Percentiles rank a stretch among this genome's conserved stretches.
phyloP scores from a whole-genome alignment of 2,329 filamentous ascomycete species.

The Aspergillus pseudoviridinutans region DNA sequence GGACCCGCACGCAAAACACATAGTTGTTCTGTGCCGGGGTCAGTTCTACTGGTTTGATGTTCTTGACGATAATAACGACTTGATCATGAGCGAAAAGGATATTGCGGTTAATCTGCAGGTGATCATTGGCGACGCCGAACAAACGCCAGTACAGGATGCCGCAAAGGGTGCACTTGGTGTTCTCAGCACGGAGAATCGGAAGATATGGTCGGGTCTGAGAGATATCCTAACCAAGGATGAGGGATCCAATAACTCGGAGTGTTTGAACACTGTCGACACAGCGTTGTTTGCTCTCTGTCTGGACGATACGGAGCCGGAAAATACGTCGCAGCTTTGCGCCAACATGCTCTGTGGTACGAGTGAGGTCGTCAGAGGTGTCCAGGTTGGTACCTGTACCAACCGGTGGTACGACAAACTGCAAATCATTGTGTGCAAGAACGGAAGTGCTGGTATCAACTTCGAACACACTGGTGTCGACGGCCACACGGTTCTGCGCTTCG shows the following conservation, averaged over 20 bases:
- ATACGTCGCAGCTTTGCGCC: slow-evolving; percentile 80
- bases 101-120: slow-evolving; percentile 86
- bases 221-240: slow-evolving; percentile 83
- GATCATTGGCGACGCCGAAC: slow-evolving; percentile 83
- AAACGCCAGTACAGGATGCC: slow-evolving; percentile 87
- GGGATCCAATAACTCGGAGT: slow-evolving; percentile 92
- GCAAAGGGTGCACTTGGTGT: slow-evolving; percentile 94
- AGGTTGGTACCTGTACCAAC: slow-evolving; percentile 96
- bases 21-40: slow-evolving; percentile 88
- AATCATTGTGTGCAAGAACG: slow-evolving; percentile 98
- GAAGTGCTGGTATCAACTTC: slow-evolving; percentile 97
- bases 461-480: slow-evolving; percentile 98
- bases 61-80: slow-evolving; percentile 85
- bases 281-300: slow-evolving; percentile 89
- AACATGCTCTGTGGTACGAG: slow-evolving; percentile 98
- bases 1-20: slow-evolving; percentile 85
- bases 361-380: slow-evolving; percentile 85
- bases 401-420: slow-evolving; percentile 99
- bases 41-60: slow-evolving; percentile 99
- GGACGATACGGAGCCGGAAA: slow-evolving; percentile 83
- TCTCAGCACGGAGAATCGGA: slow-evolving; percentile 91
- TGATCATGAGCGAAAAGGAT: slow-evolving; percentile 97
- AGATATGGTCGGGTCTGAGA: slow-evolving; percentile 87
- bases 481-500: slow-evolving; percentile 93
- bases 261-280: slow-evolving; percentile 90